Conservation (phyloP, 805 yeast species). For the Candida wancherniae region DNA sequence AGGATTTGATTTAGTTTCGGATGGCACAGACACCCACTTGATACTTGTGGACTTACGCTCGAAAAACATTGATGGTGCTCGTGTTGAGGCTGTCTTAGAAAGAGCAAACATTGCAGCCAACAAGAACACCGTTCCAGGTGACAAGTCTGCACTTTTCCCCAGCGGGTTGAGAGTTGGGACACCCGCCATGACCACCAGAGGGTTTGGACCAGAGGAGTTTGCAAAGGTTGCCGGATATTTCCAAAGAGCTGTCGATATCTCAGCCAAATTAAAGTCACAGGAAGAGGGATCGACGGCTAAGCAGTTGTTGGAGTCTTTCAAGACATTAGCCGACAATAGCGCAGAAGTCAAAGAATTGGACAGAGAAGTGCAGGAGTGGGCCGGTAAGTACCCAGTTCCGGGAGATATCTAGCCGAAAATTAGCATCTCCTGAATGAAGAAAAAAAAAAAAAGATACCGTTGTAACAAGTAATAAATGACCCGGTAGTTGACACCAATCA, state of each 20-base stretch:
- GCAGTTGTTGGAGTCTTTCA: conserved; percentile 64
- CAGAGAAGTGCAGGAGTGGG: conserved; percentile 69
- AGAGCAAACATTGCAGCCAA: conserved; percentile 89
- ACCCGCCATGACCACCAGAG: conserved; percentile 98
- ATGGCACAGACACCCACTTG: conserved; percentile 94
- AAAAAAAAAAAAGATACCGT: no score
- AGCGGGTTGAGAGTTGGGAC: conserved; percentile 96
- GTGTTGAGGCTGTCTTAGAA: conserved; percentile 87
- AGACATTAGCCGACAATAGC: conserved; percentile 60
- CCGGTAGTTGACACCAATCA: no score
- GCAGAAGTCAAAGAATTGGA: conserved; percentile 57
- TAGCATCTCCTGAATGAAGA: no score
- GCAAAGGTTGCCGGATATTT: conserved; percentile 75
- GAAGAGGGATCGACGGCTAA: conserved; percentile 56
- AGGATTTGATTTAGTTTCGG: conserved; percentile 78
- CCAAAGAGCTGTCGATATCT: conserved; percentile 69
- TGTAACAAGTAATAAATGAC: no score
- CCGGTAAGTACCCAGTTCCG: conserved; percentile 77
- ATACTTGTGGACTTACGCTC: conserved; percentile 78
- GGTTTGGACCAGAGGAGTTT: conserved; percentile 75
- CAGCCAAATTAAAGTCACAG: conserved; percentile 54
- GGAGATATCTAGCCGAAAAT: conserved; percentile 47
- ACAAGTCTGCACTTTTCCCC: conserved; percentile 91
- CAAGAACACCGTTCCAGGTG: conserved; percentile 96
- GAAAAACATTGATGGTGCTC: conserved; percentile 87